These are phyloP conservation scores for Kwoniella botswanensis DNA, from an alignment of 768 basidiomycete species.

Conservation along the genomic window DNA sequence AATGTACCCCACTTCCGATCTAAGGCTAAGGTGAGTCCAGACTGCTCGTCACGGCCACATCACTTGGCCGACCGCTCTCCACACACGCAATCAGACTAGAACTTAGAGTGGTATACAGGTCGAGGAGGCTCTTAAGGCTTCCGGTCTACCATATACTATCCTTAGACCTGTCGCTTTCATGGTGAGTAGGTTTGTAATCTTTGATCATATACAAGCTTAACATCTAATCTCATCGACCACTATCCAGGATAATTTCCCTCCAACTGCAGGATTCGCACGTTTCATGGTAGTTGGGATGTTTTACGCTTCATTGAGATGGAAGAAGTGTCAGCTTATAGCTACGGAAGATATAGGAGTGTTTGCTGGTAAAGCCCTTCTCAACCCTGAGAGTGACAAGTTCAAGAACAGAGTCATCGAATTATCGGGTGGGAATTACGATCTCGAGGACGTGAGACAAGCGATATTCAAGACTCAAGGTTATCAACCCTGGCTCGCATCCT, in stretches of 20 bases:
- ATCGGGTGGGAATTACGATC: slow-evolving; percentile 29
- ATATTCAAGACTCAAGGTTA: slow-evolving; percentile 28
- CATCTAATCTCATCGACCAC: too few species aligned
- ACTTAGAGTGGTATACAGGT: slow-evolving; percentile 33
- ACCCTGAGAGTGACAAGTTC: slow-evolving; percentile 26
- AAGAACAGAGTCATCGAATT: slow-evolving; percentile 36
- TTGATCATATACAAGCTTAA: not conserved
- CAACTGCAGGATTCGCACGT: slow-evolving; percentile 22
- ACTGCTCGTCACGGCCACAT: slow-evolving; percentile 10
- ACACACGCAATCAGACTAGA: too few species aligned
- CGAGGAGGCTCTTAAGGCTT: slow-evolving; percentile 60
- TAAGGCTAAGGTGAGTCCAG: slow-evolving; percentile 46
- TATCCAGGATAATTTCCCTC: slow-evolving; percentile 44
- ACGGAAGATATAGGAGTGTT: slow-evolving; percentile 46
- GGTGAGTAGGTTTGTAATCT: slow-evolving; percentile 6
- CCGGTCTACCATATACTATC: slow-evolving; percentile 59
- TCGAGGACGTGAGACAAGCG: slow-evolving; percentile 21
- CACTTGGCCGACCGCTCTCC: too few species aligned
- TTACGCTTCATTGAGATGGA: slow-evolving; percentile 25
- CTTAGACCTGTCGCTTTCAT: slow-evolving; percentile 52
- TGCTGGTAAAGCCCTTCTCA: slow-evolving; percentile 41
- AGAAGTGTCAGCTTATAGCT: slow-evolving; percentile 36
- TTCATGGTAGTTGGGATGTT: slow-evolving; percentile 41
- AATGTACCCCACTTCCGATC: slow-evolving; percentile 51
- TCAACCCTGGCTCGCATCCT: slow-evolving; percentile 37